A percentile compares a stretch with the other conserved stretches of the same genome.
These are phyloP conservation scores for Backusella circina DNA, from an alignment of 192 early-diverging fungal genomes.

Conservation along the genomic window DNA sequence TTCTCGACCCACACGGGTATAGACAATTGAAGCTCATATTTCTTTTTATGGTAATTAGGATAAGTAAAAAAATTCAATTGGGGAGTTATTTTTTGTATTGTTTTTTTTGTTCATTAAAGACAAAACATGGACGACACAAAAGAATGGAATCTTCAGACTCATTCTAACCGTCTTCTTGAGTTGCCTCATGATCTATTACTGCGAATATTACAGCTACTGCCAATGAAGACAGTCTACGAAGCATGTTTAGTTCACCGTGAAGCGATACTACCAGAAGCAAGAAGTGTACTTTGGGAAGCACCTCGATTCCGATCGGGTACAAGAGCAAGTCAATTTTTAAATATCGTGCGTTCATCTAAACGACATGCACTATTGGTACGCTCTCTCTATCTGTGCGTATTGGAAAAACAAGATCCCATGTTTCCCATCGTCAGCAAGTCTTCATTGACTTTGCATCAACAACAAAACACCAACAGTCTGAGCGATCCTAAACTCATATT, in stretches of 20 bases:
- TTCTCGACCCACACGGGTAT: no score
- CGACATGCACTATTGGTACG: background rate
- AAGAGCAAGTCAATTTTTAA: background rate
- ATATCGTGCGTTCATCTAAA: background rate
- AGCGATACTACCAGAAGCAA: background rate
- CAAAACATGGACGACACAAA: background rate
- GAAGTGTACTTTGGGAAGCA: background rate
- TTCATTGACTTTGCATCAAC: background rate
- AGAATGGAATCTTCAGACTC: background rate
- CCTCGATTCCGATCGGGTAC: background rate
- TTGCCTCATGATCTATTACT: background rate
- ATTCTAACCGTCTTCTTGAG: background rate
- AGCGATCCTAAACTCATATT: background rate
- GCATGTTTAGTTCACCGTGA: background rate
- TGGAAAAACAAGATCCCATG: background rate
- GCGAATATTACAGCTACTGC: background rate
- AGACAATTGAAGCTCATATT: background rate
- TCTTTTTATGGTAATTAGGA: background rate
- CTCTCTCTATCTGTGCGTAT: background rate
- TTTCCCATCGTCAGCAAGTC: background rate
- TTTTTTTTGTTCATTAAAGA: background rate
- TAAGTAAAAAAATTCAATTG: background rate
- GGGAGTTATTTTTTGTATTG: background rate
- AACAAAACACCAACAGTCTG: background rate
- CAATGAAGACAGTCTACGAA: background rate